Evolutionary conservation across 305 asterid species (phyloP).

Genomic region (Solanum chacoense): DNA sequence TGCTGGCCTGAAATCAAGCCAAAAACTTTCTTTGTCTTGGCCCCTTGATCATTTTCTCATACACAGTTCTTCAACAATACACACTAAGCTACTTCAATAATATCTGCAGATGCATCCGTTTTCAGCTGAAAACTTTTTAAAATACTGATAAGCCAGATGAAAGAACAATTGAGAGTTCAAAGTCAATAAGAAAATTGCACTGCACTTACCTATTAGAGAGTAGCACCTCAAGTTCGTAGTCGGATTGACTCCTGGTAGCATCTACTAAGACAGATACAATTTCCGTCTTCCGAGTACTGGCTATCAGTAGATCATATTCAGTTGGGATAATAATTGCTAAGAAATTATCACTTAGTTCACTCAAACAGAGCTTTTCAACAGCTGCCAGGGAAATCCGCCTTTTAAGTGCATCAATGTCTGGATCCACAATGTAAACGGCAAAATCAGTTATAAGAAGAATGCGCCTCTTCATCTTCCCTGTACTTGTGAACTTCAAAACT

Average conservation of each 20-base stretch:
- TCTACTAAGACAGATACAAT: constrained; percentile 54
- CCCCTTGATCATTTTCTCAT: not conserved
- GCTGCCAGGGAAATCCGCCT: constrained; percentile 91
- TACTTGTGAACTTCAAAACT: constrained; percentile 71
- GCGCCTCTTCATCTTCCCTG: constrained; percentile 87
- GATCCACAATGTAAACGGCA: constrained; percentile 75
- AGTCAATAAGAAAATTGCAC: constrained; percentile 1
- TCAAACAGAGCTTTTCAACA: constrained; percentile 79
- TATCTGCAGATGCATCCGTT: not conserved
- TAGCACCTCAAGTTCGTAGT: constrained; percentile 75
- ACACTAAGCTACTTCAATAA: not conserved
- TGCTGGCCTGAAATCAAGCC: not conserved
- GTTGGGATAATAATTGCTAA: constrained; percentile 73
- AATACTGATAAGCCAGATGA: not conserved
- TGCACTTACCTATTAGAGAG: constrained; percentile 53
- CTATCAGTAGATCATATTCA: constrained; percentile 81
- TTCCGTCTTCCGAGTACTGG: constrained; percentile 81
- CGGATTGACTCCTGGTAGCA: constrained; percentile 73
- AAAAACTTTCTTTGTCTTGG: not conserved
- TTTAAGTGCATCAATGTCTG: constrained; percentile 61
- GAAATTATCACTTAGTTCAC: constrained; percentile 78
- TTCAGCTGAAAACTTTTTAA: not conserved
- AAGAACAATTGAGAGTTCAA: not conserved
- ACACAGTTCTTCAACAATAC: not conserved
- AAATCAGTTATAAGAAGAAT: constrained; percentile 69